Evolutionary conservation across 768 basidiomycete species (phyloP).

Genomic region (Pleurotus citrinopileatus): DNA sequence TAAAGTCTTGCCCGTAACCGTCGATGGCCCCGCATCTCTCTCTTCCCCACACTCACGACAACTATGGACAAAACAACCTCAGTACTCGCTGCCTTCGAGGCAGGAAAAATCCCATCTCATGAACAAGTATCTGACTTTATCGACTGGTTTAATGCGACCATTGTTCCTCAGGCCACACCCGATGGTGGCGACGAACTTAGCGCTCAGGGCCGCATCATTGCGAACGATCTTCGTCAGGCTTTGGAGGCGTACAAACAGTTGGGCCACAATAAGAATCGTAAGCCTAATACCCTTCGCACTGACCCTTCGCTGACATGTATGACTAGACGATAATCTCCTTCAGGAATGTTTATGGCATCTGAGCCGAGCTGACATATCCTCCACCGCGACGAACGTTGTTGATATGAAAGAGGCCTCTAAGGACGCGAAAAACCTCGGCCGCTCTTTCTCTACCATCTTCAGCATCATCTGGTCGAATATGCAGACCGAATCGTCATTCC

Average conservation of each 20-base stretch:
- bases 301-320: neutral
- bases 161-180: conserved; percentile 44
- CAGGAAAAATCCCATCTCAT: conserved; percentile 68
- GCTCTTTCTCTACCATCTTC: conserved; percentile 48
- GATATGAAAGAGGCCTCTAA: conserved; percentile 42
- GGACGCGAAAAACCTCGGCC: conserved; percentile 50
- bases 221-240: conserved; percentile 46
- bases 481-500: conserved; percentile 47
- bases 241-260: conserved; percentile 58
- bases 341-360: conserved; percentile 70
- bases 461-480: conserved; percentile 52
- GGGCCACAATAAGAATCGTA: conserved; percentile 56
- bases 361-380: conserved; percentile 46
- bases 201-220: conserved; percentile 50
- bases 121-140: conserved; percentile 51
- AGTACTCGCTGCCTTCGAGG: conserved; percentile 63
- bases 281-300: conserved; percentile 2
- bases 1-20: neutral
- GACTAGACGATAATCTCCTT: conserved; percentile 58
- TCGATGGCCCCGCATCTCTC: neutral
- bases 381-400: conserved; percentile 30
- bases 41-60: neutral
- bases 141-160: conserved; percentile 51
- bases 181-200: conserved; percentile 42
- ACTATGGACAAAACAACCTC: conserved; percentile 64